Base-by-base conservation (phyloP, 179 eudicot species). In the Nepenthes alata region DNA sequence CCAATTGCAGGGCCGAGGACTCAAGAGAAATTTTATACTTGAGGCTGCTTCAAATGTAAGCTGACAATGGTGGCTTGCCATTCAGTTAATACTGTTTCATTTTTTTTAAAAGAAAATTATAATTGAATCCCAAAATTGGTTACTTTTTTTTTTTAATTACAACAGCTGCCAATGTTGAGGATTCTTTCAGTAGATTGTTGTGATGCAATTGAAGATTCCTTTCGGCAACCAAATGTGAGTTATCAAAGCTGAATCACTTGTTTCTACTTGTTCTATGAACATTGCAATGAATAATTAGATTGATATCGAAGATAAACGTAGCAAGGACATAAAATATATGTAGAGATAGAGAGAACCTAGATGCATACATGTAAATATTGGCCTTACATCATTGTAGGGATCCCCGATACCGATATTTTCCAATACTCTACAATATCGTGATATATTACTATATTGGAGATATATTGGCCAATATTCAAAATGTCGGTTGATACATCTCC, bases 151-250 rank as follows among this genome's bases (percentile, higher is more conserved):
- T 58, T 35, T 2, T 76, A 13, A 58, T 70, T 72, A 57, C 49
- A 57, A 67, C 79, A 91, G 97, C 55, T 88, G 77, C 96, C 90
- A 37, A 80, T 87, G 95, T 90, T 91, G 58, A 86, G 94, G 57
- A 83, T 82, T 59, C 53, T 88, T 47, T 88, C 97, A 62, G 67
- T 91, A 54, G 97, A 91, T 66, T 62, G 77, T 62, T 91, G 97
- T 56, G 97, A 91, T 74, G 85, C 96, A 39, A 70, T 55, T 69
- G 91, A 88, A 48, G 81, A 80, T 53, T 87, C 83, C 62, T 82
- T 82, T 60, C 86, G 87, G 62, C 74, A 83, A 58, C 97, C 96
- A n/a, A 54, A 58, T 52, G 97, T 88, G 70, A 79, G 95, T 74
- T 55, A 11, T 37, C 47, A 16, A 7, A 55, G 39, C 35, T 61